These are phyloP conservation scores for Solanum chilense DNA, from an alignment of 257 asterid species.

Conservation along the genomic window DNA sequence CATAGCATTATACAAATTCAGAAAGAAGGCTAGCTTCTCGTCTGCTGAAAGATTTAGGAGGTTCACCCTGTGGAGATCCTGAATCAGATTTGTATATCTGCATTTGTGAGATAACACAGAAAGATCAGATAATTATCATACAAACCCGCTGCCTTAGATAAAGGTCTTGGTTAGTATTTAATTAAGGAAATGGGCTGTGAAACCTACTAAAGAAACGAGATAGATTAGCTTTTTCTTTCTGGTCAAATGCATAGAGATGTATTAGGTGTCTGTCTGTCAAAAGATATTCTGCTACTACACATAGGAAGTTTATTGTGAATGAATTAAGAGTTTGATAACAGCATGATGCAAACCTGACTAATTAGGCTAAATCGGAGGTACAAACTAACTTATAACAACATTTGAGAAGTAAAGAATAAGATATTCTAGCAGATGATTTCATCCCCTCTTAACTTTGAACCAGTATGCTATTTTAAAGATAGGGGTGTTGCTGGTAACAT, in stretches of 20 bases:
- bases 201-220: not conserved
- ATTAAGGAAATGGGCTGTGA: not conserved
- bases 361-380: not conserved
- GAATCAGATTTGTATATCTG: constrained; percentile 60
- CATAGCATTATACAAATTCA: constrained; percentile 86
- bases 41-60: constrained; percentile 35
- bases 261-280: not conserved
- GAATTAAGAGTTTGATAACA: not conserved
- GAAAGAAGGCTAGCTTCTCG: constrained; percentile 75
- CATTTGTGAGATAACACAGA: not conserved
- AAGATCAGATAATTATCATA: not conserved
- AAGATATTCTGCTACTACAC: not conserved
- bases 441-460: not conserved
- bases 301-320: not conserved
- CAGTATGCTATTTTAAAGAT: not conserved
- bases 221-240: not conserved
- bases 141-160: not conserved
- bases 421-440: not conserved
- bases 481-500: not conserved
- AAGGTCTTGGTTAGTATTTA: not conserved
- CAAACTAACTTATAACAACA: not conserved
- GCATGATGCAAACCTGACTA: not conserved
- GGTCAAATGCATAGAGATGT: not conserved
- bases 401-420: not conserved
- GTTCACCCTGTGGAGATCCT: constrained; percentile 77